A percentile compares a stretch with the other conserved stretches of the same genome.
phyloP scores from a whole-genome alignment of 1,139 yeast species.

The Lizanozyma gosingica region DNA sequence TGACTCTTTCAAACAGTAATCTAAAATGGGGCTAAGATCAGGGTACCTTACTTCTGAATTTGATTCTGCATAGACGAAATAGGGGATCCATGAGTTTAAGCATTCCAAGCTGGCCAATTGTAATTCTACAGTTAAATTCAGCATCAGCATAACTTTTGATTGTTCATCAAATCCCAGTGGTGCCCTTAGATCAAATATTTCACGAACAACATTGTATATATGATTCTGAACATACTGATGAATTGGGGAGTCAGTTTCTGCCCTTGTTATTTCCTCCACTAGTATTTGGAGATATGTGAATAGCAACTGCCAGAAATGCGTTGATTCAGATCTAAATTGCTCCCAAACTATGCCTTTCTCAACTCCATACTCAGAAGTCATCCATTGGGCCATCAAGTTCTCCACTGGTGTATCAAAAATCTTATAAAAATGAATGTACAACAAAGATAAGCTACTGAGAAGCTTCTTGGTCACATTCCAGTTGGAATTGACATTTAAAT shows the following conservation, averaged over 20 bases:
- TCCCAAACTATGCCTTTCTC: slow-evolving; percentile 31
- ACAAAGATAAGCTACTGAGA: slow-evolving; percentile 25
- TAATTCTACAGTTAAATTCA: slow-evolving; percentile 17
- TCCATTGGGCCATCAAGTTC: slow-evolving; percentile 2
- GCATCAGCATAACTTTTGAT: slow-evolving; percentile 13
- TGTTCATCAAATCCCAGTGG: too few species aligned
- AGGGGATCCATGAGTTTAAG: slow-evolving; percentile 25
- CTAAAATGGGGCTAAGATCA: slow-evolving; percentile 12
- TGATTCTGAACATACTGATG: slow-evolving; percentile 13
- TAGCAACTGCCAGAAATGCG: slow-evolving; percentile 11
- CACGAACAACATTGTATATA: slow-evolving; percentile 3
- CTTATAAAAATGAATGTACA: slow-evolving; percentile 17
- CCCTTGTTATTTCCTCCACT: slow-evolving; percentile 2
- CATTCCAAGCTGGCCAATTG: slow-evolving; percentile 20
- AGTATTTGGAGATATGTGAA: slow-evolving; percentile 12
- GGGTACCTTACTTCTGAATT: slow-evolving; percentile 26
- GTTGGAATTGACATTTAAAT: slow-evolving; percentile 6
- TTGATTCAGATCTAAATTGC: slow-evolving; percentile 29
- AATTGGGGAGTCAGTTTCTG: slow-evolving; percentile 12
- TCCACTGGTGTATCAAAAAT: slow-evolving; percentile 5
- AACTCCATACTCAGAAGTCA: slow-evolving; percentile 13
- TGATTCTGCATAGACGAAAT: slow-evolving; percentile 26
- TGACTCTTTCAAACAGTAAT: slow-evolving; percentile 10
- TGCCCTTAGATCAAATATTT: slow-evolving; percentile 6
- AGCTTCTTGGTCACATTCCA: slow-evolving; percentile 24